A percentile compares a stretch with the other conserved stretches of the same genome.
Evolutionary conservation across 805 yeast species (phyloP).

Genomic region (Kuraishia ogatae): DNA sequence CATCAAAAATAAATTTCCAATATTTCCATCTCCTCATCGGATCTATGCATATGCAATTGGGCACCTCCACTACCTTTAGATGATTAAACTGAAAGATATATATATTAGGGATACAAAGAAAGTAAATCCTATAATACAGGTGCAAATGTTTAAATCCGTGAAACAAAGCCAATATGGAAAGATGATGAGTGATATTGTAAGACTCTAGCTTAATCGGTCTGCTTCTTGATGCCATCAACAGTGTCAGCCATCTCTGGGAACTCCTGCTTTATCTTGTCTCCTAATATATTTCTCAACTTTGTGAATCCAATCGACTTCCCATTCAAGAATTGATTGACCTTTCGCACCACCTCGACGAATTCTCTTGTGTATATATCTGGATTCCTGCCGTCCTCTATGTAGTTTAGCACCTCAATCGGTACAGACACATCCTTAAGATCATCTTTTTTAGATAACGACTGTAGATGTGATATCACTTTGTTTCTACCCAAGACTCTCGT

Average conservation of each 20-base stretch:
- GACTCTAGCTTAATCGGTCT: slow-evolving; percentile 23
- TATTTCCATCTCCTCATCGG: not conserved
- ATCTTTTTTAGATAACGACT: slow-evolving; percentile 21
- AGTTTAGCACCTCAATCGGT: slow-evolving; percentile 81
- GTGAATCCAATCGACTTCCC: slow-evolving; percentile 66
- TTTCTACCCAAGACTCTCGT: slow-evolving; percentile 10
- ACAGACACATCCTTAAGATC: slow-evolving; percentile 36
- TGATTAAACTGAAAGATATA: too few relatives aligned
- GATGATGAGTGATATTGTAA: too few relatives aligned
- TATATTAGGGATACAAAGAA: not conserved
- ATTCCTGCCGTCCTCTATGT: slow-evolving; percentile 93
- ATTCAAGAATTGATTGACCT: slow-evolving; percentile 78
- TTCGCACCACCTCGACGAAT: slow-evolving; percentile 88
- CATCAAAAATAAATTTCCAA: not conserved
- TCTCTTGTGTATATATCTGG: slow-evolving; percentile 97
- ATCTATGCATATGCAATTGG: not conserved
- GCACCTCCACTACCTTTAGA: not conserved
- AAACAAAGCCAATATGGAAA: too few relatives aligned
- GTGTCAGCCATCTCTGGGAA: slow-evolving; percentile 65
- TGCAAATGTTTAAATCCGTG: too few relatives aligned
- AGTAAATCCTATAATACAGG: not conserved
- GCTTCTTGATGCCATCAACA: slow-evolving; percentile 46
- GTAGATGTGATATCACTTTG: slow-evolving; percentile 31
- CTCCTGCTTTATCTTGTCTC: slow-evolving; percentile 60
- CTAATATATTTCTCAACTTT: slow-evolving; percentile 53